Base-by-base conservation (phyloP, 148 eudicot species). In the Silene conica region DNA sequence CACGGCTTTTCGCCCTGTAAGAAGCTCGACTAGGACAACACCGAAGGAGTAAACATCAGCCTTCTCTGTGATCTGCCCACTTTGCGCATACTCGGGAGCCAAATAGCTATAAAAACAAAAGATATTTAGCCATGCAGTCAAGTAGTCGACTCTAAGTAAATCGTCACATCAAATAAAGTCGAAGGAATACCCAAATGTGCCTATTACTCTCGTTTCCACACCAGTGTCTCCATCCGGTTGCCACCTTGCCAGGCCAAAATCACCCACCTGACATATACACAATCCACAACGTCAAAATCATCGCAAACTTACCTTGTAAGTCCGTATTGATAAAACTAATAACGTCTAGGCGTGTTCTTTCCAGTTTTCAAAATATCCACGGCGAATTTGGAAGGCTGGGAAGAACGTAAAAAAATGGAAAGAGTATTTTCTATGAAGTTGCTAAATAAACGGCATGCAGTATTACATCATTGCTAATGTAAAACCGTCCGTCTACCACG, bases 201-300 rank as follows among this genome's bases (percentile, higher is more conserved):
- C 94, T 14, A 87, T 87, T 15, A 89, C 91, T 81, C 89, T 81
- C 22, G 94, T 89, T 80, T 89, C 87, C 6, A 84, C 91, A 55
- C 89, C 91, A 8, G 85, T 87, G 76, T 87, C 94, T 62, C 91
- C 94, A 77, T 89, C 94, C 34, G 94, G 94, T 72, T 89, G 94
- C 94, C 90, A 89, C 34, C 94, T 81, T 12, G 94, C 94, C 13
- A 89, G 80, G 61, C 94, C 94, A 66, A 87, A 89, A 82, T 89
- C 94, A 54, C 91, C 94, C 56, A 89, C 94, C 94, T 89, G 55
- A 13, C 20, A 67, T 10, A 58, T 6, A 73, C 69, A 19, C 3
- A 16, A 26, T 18, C 28, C 2, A 22, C 8, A 25, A 16, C 20
- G n/a, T 31, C 22, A 57, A 61, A 55, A 15, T 52, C 28, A 12